Percentiles rank a stretch among this genome's conserved stretches.
Conservation (phyloP, 2,329 filamentous ascomycete species). For the Fusarium sp. region DNA sequence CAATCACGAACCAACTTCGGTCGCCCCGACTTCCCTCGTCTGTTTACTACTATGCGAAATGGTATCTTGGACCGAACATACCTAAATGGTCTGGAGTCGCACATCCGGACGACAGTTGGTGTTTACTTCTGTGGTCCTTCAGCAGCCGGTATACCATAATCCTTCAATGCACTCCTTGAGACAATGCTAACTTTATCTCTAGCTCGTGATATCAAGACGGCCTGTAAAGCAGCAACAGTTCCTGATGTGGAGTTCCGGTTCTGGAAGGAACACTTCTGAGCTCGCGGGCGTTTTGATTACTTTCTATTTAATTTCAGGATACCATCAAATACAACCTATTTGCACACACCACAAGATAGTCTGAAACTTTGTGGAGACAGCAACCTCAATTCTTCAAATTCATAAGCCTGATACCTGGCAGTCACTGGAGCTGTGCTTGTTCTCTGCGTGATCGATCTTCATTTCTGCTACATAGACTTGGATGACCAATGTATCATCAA, state of each 20-base stretch:
- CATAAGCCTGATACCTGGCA: neutral
- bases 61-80: constrained; percentile 90
- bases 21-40: constrained; percentile 84
- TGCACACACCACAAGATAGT: constrained; percentile 3
- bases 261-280: constrained; percentile 95
- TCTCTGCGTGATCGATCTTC: constrained; percentile 19
- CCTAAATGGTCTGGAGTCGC: constrained; percentile 82
- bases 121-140: constrained; percentile 98
- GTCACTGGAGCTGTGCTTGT: neutral
- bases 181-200: constrained; percentile 57
- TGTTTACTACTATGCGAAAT: constrained; percentile 88
- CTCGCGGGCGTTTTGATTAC: constrained; percentile 15
- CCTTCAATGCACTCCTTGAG: neutral
- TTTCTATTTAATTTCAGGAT: constrained; percentile 43
- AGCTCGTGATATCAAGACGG: constrained; percentile 87
- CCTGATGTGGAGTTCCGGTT: constrained; percentile 93
- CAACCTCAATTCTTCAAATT: neutral
- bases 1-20: constrained; percentile 94
- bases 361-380: neutral
- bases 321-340: constrained; percentile 38
- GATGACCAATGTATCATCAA: constrained; percentile 7
- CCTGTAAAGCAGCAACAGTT: constrained; percentile 78
- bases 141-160: constrained; percentile 65
- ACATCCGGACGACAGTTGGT: constrained; percentile 85
- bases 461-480: neutral